Percentiles rank a stretch among this genome's conserved stretches.
These are phyloP conservation scores for Mucor saturninus DNA, from an alignment of 371 early-diverging fungal genomes.

Conservation along the genomic window DNA sequence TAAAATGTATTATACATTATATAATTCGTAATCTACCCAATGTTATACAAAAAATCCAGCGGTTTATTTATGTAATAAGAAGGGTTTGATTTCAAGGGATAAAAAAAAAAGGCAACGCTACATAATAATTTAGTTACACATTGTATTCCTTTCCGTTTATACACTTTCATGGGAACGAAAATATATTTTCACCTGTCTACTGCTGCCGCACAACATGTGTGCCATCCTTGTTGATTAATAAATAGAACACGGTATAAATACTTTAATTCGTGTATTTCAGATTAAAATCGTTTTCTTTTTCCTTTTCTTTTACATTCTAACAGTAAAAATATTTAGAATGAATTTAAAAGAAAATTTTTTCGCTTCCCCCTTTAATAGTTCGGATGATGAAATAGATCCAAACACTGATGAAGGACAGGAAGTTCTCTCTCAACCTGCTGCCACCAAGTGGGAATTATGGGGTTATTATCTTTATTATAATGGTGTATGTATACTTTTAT, in stretches of 20 bases:
- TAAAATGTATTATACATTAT: no score
- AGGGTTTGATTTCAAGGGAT: constrained; percentile 11
- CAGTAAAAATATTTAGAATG: neutral
- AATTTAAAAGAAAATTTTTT: constrained; percentile 23
- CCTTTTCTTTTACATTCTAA: neutral
- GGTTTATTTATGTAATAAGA: constrained; percentile 15
- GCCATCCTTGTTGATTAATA: constrained; percentile 2
- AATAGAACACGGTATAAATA: constrained; percentile 3
- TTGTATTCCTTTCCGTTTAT: neutral
- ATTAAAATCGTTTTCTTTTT: neutral
- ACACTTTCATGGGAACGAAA: constrained; percentile 10
- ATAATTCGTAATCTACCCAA: no score
- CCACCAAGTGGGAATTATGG: constrained; percentile 50
- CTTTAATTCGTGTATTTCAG: neutral
- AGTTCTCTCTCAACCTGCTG: constrained; percentile 43
- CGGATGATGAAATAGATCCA: constrained; percentile 39
- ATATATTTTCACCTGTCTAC: neutral
- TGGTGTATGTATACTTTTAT: constrained; percentile 34
- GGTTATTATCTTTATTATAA: constrained; percentile 59
- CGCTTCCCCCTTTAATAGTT: constrained; percentile 34
- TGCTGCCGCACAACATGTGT: neutral
- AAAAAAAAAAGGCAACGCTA: neutral
- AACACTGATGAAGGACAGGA: constrained; percentile 26
- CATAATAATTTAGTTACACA: neutral
- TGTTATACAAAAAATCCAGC: no score